Conservation (phyloP, 225 moss, liverwort and hornwort species). For the Sphagnum contortum region DNA sequence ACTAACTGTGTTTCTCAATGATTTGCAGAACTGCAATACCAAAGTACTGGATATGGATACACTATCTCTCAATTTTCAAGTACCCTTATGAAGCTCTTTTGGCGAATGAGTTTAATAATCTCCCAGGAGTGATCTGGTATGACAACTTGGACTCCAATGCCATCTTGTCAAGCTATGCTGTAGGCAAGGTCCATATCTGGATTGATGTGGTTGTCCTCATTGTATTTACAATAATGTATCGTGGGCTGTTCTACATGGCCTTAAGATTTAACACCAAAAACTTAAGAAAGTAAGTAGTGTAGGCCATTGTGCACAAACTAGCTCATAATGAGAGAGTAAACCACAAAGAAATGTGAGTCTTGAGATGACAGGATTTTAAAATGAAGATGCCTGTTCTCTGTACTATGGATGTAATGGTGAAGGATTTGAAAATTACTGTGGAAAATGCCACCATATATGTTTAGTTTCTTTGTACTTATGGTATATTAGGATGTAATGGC, state of each 20-base stretch:
- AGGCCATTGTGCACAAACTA: no score
- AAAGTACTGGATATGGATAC: slow-evolving; percentile 13
- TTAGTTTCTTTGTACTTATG: no score
- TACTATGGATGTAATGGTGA: no score
- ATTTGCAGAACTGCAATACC: slow-evolving; percentile 4
- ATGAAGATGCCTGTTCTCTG: no score
- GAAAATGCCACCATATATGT: no score
- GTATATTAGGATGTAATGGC: no score
- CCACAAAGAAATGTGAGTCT: no score
- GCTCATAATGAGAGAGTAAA: no score
- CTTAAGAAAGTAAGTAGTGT: slow-evolving; percentile 1
- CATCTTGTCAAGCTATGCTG: background rate
- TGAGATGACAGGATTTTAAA: no score
- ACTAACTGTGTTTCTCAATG: no score
- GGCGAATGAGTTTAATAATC: slow-evolving; percentile 14
- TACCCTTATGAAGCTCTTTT: slow-evolving; percentile 21
- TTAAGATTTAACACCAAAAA: slow-evolving; percentile 20
- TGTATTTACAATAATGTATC: slow-evolving; percentile 12
- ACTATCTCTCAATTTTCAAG: slow-evolving; percentile 15
- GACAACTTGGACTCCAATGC: background rate
- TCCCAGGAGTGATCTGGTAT: background rate
- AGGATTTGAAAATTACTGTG: no score
- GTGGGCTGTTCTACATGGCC: slow-evolving; percentile 17
- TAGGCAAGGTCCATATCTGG: slow-evolving; percentile 1
- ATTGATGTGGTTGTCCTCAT: background rate